A percentile compares a stretch with the other conserved stretches of the same genome.
phyloP scores from a whole-genome alignment of 495 filamentous ascomycete species.

The Hypoxylon perforatum region DNA sequence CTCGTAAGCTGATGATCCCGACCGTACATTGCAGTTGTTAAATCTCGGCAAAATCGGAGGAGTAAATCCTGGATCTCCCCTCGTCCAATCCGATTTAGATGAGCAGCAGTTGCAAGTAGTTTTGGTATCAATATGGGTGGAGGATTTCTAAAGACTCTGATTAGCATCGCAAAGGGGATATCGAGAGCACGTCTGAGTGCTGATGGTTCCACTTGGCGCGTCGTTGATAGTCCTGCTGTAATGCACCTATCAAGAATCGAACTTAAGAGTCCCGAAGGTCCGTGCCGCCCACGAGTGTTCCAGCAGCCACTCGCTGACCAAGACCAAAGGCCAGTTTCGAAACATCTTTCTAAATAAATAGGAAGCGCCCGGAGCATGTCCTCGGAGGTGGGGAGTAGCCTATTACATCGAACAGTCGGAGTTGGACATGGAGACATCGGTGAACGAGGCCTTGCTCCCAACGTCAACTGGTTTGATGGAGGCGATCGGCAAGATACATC shows the following conservation, averaged over 20 bases:
- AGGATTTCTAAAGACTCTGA: conserved; percentile 46
- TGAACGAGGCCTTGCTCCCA: neutral
- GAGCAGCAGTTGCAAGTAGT: conserved; percentile 40
- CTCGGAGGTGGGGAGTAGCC: conserved; percentile 31
- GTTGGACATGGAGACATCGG: conserved; percentile 6
- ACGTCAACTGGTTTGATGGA: conserved; percentile 8
- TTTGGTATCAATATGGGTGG: conserved; percentile 43
- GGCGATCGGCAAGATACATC: conserved; percentile 47
- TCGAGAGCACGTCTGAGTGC: conserved; percentile 38
- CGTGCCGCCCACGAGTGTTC: conserved; percentile 38
- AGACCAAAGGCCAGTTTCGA: conserved; percentile 39
- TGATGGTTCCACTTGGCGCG: conserved; percentile 42
- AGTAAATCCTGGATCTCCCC: conserved; percentile 42
- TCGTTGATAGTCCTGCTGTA: conserved; percentile 42
- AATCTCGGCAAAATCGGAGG: conserved; percentile 44
- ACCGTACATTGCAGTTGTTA: conserved; percentile 32
- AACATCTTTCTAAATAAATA: conserved; percentile 35
- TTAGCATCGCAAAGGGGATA: conserved; percentile 42
- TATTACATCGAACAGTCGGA: conserved; percentile 19
- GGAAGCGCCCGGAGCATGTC: conserved; percentile 36
- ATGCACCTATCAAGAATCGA: conserved; percentile 44
- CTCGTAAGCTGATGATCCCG: conserved; percentile 30
- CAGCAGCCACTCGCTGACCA: conserved; percentile 40
- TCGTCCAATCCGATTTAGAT: conserved; percentile 41
- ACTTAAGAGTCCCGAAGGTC: conserved; percentile 43